Conservation (phyloP, 2,329 filamentous ascomycete genomes). For the Aspergillus bombycis region DNA sequence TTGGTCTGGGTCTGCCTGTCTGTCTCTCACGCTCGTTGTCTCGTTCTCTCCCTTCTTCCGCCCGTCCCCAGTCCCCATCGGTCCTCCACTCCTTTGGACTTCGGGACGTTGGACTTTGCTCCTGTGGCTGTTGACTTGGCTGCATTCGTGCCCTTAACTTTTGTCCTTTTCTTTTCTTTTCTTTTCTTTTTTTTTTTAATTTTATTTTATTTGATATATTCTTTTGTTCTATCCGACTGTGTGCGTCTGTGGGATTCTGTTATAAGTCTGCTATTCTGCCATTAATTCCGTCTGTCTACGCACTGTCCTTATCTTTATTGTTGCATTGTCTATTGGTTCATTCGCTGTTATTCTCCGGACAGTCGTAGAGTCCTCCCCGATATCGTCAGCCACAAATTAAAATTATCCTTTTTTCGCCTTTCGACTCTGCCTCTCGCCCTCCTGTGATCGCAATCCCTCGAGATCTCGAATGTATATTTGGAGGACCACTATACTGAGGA, state of each 20-base stretch:
- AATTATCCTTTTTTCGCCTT: constrained; percentile 9
- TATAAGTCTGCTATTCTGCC: constrained; percentile 1
- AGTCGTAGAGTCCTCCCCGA: neutral
- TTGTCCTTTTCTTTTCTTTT: neutral
- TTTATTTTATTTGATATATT: neutral
- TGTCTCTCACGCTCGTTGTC: neutral
- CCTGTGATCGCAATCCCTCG: neutral
- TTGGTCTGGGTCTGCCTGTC: constrained; percentile 2
- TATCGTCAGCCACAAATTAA: constrained; percentile 15
- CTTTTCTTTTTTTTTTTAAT: neutral
- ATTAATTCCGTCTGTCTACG: constrained; percentile 6
- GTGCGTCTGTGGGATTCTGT: neutral
- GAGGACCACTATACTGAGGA: constrained; percentile 6
- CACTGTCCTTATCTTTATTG: neutral
- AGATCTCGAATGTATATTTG: constrained; percentile 22
- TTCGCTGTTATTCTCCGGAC: constrained; percentile 9
- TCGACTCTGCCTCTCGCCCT: neutral
- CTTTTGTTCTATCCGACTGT: neutral
- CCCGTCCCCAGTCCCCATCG: constrained; percentile 10
- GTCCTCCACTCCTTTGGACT: constrained; percentile 36
- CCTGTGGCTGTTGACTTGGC: constrained; percentile 5
- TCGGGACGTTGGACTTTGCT: constrained; percentile 4
- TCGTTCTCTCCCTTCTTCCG: constrained; percentile 18
- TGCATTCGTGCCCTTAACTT: constrained; percentile 1
- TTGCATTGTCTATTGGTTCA: neutral